Base-by-base conservation (phyloP, 768 basidiomycete species). In the Lentinula edodes region DNA sequence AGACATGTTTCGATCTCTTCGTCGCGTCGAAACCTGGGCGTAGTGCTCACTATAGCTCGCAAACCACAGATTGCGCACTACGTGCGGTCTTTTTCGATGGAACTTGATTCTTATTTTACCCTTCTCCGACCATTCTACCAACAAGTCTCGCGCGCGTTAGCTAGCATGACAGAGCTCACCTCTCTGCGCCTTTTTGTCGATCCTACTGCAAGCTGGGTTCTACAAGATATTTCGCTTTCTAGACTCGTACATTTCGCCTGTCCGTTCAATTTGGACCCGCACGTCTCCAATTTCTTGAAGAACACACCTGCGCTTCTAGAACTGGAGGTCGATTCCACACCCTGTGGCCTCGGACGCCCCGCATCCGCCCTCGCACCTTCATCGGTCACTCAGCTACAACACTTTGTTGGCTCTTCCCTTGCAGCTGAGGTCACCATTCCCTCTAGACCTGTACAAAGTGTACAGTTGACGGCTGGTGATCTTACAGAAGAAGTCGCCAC, bases 81-180 rank as follows among this genome's bases (percentile, higher is more conserved):
- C 68, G 90, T 92, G 58, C 81, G 86, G 66, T 75, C 79, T 35
- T 85, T 91, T 66, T 71, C 83, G 66, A 70, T 91, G 67, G 78
- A 79, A 62, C 64, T 87, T 60, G 76, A 77, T 70, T 68, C 80
- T 53, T 66, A 67, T 57, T 65, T 75, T 23, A 68, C 73, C 32
- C 68, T 80, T 68, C 78, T 83, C 66, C 72, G 68, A 48, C 59
- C 77, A 3, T 85, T 83, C 69, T 84, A 84, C 71, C 62, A 48
- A 66, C 69, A 72, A 56, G 82, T 90, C 59, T 73, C 78, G 48
- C 60, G 63, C 41, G 89, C 88, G 7, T 74, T 92, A 46, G 71
- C 75, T 16, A 73, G 78, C 69, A 91, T 91, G 89, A 70, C 80
- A 36, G 80, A 80, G 55, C 79, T 90, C 53, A 75, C 73, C 43